Base-by-base conservation (phyloP, 495 filamentous ascomycete genomes). In the Daldinia grandis region DNA sequence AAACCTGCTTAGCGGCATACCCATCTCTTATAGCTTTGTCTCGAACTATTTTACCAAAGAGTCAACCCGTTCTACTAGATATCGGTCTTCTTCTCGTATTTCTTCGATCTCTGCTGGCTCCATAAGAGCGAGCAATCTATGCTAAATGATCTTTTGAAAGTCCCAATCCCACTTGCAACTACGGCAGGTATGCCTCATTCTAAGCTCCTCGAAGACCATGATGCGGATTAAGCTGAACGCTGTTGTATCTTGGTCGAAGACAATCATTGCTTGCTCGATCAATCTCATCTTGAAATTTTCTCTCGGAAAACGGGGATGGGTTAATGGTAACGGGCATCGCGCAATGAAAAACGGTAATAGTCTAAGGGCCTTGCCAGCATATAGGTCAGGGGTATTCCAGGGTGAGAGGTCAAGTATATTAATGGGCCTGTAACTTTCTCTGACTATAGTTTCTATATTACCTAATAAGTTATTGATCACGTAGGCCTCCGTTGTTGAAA, bases 121-220 rank as follows among this genome's bases (percentile, higher is more conserved):
- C 37, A 59, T 49, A 7, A 64, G 49, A 28, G 8, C 14, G 21
- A 69, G 25, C 3, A 60, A 15, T 8, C n/a, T 31, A 5, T 47
- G 17, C 9, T 5, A 12, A n/a, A 24, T 7, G 8, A 47, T 0
- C 0, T n/a, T 0, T 35, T 10, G 1, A 8, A 42, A 5, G 19
- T 1, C 12, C 5, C 9, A 0, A 12, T 21, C 17, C 5, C 21
- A 42, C 3, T 3, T 21, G 4, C 49, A 49, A 0, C 8, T 49
- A 15, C 67, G 64, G 35, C 67, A 69, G 8, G 55, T 69, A 19
- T 69, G 67, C 30, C 17, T 59, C 67, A 69, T 69, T 3, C 49
- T 49, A 28, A 69, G 67, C 0, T 14, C 1, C 5, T 44, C 15
- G 21, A 69, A 69, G 2, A 55, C 40, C 0, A 60, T 24, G 10